Evolutionary conservation across 768 basidiomycete genomes (phyloP).

Genomic region (Pisolithus microcarpus): DNA sequence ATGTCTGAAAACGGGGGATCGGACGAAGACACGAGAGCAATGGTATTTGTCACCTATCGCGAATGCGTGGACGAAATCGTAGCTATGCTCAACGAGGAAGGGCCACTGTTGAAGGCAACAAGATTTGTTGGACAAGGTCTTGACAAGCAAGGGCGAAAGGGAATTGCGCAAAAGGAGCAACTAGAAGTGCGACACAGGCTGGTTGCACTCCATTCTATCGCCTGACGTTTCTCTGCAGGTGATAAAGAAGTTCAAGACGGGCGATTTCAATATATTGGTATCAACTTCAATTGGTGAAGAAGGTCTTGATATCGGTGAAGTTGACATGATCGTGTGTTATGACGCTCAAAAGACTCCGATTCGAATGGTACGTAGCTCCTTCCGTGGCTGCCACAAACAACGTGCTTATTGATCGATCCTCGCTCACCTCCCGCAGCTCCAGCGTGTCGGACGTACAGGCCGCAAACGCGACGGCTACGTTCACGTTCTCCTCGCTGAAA

Average conservation of each 20-base stretch:
- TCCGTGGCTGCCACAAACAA: neutral
- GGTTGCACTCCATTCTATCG: neutral
- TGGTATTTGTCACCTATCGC: constrained; percentile 92
- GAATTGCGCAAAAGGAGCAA: constrained; percentile 87
- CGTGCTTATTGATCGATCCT: constrained; percentile 2
- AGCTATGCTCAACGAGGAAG: constrained; percentile 63
- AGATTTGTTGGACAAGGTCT: constrained; percentile 88
- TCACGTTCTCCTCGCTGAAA: constrained; percentile 86
- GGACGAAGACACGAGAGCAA: constrained; percentile 54
- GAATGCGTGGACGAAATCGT: constrained; percentile 91
- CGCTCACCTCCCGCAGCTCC: constrained; percentile 50
- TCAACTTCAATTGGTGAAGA: constrained; percentile 98
- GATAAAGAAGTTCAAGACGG: constrained; percentile 79
- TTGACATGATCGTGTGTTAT: constrained; percentile 94
- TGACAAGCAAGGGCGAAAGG: constrained; percentile 80
- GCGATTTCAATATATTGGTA: constrained; percentile 86
- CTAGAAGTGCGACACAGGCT: constrained; percentile 51
- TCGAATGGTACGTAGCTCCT: constrained; percentile 65
- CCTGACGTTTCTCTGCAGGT: constrained; percentile 41
- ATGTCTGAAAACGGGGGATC: constrained; percentile 34
- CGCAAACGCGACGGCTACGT: constrained; percentile 85
- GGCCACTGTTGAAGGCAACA: constrained; percentile 72
- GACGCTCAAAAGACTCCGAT: constrained; percentile 95
- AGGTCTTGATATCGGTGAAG: constrained; percentile 95
- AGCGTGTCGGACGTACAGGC: constrained; percentile 92